Base-by-base conservation (phyloP, 2,329 filamentous ascomycete species). In the Rutstroemia sp. region DNA sequence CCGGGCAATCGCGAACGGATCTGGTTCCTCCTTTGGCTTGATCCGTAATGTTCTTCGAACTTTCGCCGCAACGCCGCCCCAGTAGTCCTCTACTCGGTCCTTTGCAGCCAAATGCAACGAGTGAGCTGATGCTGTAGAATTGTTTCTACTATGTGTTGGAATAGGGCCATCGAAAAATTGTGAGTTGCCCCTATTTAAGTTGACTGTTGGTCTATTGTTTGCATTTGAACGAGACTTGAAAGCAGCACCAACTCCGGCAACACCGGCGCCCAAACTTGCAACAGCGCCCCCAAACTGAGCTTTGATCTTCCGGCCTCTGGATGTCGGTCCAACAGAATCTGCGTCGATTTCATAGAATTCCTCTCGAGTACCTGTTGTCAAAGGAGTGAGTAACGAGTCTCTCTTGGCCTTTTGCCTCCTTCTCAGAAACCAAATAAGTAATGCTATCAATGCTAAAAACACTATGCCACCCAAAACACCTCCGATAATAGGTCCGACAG, bases 141-240 rank as follows among this genome's bases (percentile, higher is more conserved):
- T 71, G 46, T 68, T 72, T 34, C 73, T 72, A 57, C 72, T 76
- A 59, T 75, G 73, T 27, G 65, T 65, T 14, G 67, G 57, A 30
- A 67, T 63, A 23, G 61, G 62, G 2, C 67, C 65, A 5, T 68
- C 65, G 12, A 72, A 70, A 59, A 78, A 80, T 61, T 81, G 79
- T 8, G 79, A 80, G 61, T 77, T 78, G 6, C 78, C 76, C 48
- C 77, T 71, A 66, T 81, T 74, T 60, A 80, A 71, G 56, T 80
- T 75, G 30, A 80, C 74, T 48, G 70, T 73, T 2, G 74, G 69
- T 8, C 68, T 70, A 48, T 68, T 70, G 27, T 66, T 58, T 37
- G 61, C 54, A 27, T 58, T 58, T 14, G 67, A 58, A 46, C 64
- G 68, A 30, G 63, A 58, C 47, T 65, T 69, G 37, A 68, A 49